Conservation (phyloP, 306 rosid species). For the Prunus salicina region DNA sequence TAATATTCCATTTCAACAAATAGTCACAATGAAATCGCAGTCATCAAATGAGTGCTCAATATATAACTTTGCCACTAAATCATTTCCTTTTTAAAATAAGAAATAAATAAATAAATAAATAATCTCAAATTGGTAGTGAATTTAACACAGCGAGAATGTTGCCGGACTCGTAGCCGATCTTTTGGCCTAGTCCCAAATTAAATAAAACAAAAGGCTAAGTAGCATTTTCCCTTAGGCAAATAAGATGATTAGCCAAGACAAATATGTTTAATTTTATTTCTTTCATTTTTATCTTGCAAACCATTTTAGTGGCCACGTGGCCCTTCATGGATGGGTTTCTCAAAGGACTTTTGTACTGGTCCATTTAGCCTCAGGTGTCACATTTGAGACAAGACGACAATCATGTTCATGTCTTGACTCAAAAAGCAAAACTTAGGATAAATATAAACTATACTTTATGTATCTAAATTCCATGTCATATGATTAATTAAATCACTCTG, state of each 20-base stretch:
- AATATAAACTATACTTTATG: background rate
- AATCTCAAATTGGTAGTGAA: background rate
- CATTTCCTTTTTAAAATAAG: too few species aligned
- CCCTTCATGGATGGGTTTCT: background rate
- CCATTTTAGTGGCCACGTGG: background rate
- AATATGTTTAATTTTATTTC: too few species aligned
- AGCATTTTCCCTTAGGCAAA: too few species aligned
- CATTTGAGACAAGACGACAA: background rate
- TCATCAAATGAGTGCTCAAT: too few species aligned
- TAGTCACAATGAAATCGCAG: too few species aligned
- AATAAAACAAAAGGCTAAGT: too few species aligned
- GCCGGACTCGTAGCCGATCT: background rate
- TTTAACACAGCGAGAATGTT: background rate
- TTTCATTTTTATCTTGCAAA: background rate
- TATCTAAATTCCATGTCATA: background rate
- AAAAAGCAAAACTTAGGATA: background rate
- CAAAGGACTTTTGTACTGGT: background rate
- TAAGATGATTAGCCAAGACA: background rate
- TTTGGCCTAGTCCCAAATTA: background rate
- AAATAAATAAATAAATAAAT: too few species aligned
- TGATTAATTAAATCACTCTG: background rate
- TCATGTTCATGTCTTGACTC: background rate
- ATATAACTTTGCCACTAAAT: too few species aligned
- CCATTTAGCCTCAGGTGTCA: background rate
- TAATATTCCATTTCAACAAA: too few species aligned